Percentiles rank a stretch among this genome's conserved stretches.
Evolutionary conservation across 306 rosid genomes (phyloP).

Genomic region (Glycine soja): DNA sequence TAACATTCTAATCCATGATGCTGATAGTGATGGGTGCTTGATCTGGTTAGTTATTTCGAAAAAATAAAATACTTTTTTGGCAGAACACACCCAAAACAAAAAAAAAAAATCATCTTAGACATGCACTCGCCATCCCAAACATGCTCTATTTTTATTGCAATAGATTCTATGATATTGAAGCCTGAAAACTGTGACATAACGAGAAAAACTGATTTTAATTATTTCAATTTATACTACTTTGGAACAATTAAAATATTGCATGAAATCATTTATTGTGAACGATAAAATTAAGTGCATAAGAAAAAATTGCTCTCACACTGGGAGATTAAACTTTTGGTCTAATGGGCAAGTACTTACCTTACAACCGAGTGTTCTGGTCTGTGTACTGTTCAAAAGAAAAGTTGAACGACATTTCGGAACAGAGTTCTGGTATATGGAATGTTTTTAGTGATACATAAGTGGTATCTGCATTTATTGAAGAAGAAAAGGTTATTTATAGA

Average conservation of each 20-base stretch:
- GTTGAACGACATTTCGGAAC: neutral
- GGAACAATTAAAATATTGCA: neutral
- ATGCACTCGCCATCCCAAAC: neutral
- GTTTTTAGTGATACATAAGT: neutral
- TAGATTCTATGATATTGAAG: neutral
- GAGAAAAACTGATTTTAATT: neutral
- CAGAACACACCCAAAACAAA: neutral
- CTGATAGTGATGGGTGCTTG: neutral
- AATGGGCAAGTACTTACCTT: neutral
- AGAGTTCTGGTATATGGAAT: neutral
- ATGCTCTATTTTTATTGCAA: neutral
- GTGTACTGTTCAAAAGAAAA: neutral
- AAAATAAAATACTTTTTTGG: neutral
- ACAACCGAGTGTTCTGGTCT: neutral
- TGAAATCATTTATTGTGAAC: neutral
- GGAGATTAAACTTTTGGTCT: neutral
- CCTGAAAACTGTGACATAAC: constrained; percentile 2
- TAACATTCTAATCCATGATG: neutral
- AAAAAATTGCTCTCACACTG: neutral
- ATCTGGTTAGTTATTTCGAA: neutral
- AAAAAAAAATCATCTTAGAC: neutral
- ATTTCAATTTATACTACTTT: neutral
- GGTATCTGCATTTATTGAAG: constrained; percentile 13
- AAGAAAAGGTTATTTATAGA: neutral
- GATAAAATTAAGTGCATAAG: neutral